Percentiles rank a stretch among this genome's conserved stretches.
phyloP scores from a whole-genome alignment of 306 rosid species.

The Lotus japonicus region DNA sequence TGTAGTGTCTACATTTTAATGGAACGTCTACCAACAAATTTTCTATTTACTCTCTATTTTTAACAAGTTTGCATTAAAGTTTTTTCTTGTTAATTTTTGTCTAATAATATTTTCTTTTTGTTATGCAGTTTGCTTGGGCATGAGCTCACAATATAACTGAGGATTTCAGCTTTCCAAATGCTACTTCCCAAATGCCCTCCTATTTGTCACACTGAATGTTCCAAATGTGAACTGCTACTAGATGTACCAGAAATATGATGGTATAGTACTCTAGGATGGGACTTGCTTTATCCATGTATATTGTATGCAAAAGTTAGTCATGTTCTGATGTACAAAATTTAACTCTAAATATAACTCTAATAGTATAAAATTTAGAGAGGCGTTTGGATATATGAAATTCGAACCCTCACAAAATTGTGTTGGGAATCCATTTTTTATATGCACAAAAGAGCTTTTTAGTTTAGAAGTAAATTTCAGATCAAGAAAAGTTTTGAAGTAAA shows the following conservation, averaged over 20 bases:
- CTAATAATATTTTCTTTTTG: not conserved
- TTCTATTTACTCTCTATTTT: too few species aligned
- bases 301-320: not conserved
- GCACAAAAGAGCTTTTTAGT: too few species aligned
- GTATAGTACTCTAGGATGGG: conserved; percentile 8
- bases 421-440: too few species aligned
- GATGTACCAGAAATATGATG: not conserved
- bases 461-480: too few species aligned
- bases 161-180: not conserved
- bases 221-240: not conserved
- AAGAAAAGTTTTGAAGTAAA: too few species aligned
- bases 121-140: conserved; percentile 52
- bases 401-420: not conserved
- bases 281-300: conserved; percentile 19
- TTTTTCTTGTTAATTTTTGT: too few species aligned
- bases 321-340: too few species aligned
- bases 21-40: too few species aligned
- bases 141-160: conserved; percentile 17
- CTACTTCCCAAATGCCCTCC: conserved; percentile 8
- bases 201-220: not conserved
- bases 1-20: too few species aligned
- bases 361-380: too few species aligned
- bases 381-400: not conserved
- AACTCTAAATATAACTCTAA: too few species aligned
- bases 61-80: too few species aligned